Evolutionary conservation across 164 flowering plant genomes (phyloP), one percentile per base, ranked within the genome.

Genomic region (Stephania cephalantha): DNA sequence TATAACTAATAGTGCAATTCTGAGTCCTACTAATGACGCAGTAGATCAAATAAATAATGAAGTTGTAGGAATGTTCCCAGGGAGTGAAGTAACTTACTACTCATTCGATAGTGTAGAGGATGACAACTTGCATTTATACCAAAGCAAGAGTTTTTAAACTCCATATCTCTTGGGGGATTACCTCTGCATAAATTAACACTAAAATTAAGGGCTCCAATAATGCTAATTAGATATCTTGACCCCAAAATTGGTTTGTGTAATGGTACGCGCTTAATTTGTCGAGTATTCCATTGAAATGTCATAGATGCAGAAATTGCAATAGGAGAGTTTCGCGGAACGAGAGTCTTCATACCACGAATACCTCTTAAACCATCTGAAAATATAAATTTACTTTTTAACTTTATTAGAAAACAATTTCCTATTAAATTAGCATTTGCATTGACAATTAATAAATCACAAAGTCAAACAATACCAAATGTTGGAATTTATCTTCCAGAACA

Each of bases 31-130:
- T 0, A 74, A 74, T 48, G 44, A 66, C 3, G 3, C 10, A 25
- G 46, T 67, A 11, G 22, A 65, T 66, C 9, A 8, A n/a, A 52
- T 74, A 1, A 46, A 74, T 66, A n/a, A 46, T 2, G 9, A 66
- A 9, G 46, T 67, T 6, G 13, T 66, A 1, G 7, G 35, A 9
- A n/a, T 10, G 9, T 75, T 31, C 42, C 18, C 35, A 30, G 77
- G 77, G 0, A 52, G 25, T 1, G 72, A 30, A 22, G 20, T 48
- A 18, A 9, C 22, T 7, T 75, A 53, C 5, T 58, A 69, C 35
- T 75, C 77, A 22, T 75, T 52, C 22, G 77, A 75, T 22, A 13
- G 1, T 9, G 65, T 68, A 48, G 72, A 69, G 9, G 70, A 69
- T 44, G 67, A 75, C 67, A 12, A 0, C 9, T 15, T 15, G 13